Base-by-base conservation (phyloP, 1,139 yeast species). In the Yamadazyma kanchanaburiensis region DNA sequence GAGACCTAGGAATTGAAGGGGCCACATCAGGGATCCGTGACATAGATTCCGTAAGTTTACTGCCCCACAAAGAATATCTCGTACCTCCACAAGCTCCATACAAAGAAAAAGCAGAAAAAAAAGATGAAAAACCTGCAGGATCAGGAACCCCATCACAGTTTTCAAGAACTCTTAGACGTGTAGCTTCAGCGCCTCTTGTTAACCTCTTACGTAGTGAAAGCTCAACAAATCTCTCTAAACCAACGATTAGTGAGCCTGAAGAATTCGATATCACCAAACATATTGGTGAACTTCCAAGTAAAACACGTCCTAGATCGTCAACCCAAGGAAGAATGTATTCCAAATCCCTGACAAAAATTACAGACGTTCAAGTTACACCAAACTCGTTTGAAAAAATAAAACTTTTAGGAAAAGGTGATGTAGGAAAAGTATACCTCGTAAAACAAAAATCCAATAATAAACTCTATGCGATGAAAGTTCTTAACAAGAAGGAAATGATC, bases 321-420 rank as follows among this genome's bases (percentile, higher is more conserved):
- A 66, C 73, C 11, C 76, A 70, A 33, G 74, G 78, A 31, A 64
- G 94, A 38, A 77, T 82, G 40, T 85, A 85, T 50, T 77, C 88
- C 10, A 72, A 77, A 37, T 74, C 77, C 28, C 79, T 95, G 12
- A 82, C 83, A 27, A 82, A 81, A 43, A 70, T 86, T 15, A 65
- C 81, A 41, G 80, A 78, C 41, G 94, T 80, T 6, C 86, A 82
- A 49, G 99, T 94, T 8, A 76, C 83, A 3, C 95, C 95, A 2
- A 72, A 76, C 31, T 83, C 91, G 22, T 94, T 94, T 56, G 96
- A 89, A 44, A 91, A 88, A 53, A 76, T 94, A 35, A 77, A 87
- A 42, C 60, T 91, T 18, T 64, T 94, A 33, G 99, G 99, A 4
- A 87, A 87, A 51, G 99, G 99, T 31, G 99, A 94, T 49, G 98